Percentiles rank a stretch among this genome's conserved stretches.
phyloP scores from a whole-genome alignment of 768 basidiomycete species.

The Boletus barrowsii region DNA sequence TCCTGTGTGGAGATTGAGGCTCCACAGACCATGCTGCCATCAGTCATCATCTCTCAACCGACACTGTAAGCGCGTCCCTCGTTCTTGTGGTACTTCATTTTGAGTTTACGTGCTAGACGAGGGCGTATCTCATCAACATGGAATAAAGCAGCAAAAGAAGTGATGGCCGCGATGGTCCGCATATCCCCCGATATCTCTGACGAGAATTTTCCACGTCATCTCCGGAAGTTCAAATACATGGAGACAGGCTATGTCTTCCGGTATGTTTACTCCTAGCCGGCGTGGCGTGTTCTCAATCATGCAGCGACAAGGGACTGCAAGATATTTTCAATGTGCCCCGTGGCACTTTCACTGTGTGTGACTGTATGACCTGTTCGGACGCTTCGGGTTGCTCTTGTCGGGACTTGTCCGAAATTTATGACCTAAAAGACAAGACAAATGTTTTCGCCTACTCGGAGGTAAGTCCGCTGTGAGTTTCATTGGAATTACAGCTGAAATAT shows the following conservation, averaged over 20 bases:
- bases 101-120: conserved; percentile 17
- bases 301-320: conserved; percentile 18
- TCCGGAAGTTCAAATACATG: conserved; percentile 46
- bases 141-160: conserved; percentile 25
- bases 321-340: conserved; percentile 23
- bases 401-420: conserved; percentile 37
- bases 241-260: conserved; percentile 52
- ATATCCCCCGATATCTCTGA: conserved; percentile 35
- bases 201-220: conserved; percentile 41
- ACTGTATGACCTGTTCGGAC: conserved; percentile 38
- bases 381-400: conserved; percentile 48
- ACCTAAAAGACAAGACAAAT: conserved; percentile 23
- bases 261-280: conserved; percentile 19
- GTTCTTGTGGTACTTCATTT: not conserved
- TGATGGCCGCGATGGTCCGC: conserved; percentile 30
- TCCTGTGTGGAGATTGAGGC: conserved; percentile 8
- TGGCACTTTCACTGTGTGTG: conserved; percentile 42
- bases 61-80: conserved; percentile 17
- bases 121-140: conserved; percentile 29
- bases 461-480: conserved; percentile 3
- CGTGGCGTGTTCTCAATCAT: conserved; percentile 4
- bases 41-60: conserved; percentile 18
- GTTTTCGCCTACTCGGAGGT: conserved; percentile 45
- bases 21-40: conserved; percentile 6
- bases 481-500: not conserved